phyloP scores from a whole-genome alignment of 495 filamentous ascomycete genomes.

The Daldinia loculata region DNA sequence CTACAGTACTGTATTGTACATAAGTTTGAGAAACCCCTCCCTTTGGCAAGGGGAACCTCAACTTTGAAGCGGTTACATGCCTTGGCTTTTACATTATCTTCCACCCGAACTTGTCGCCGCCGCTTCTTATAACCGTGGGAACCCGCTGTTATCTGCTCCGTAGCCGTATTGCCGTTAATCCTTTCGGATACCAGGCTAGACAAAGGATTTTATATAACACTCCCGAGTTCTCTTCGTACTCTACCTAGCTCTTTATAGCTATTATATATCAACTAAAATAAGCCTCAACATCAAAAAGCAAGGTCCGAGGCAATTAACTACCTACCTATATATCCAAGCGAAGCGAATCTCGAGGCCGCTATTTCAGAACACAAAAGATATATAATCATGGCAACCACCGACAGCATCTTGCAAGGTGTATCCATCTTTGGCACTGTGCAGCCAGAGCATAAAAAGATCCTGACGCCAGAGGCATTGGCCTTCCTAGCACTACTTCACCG shows the following conservation, averaged over 20 bases:
- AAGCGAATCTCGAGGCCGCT: slow-evolving; percentile 1
- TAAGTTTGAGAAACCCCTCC: slow-evolving; percentile 30
- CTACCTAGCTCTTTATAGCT: neutral
- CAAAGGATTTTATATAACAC: slow-evolving; percentile 32
- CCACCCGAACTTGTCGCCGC: slow-evolving; percentile 36
- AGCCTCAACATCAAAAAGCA: neutral
- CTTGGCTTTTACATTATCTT: slow-evolving; percentile 25
- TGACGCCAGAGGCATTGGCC: slow-evolving; percentile 88
- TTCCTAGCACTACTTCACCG: slow-evolving; percentile 95
- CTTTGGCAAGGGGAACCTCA: slow-evolving; percentile 17
- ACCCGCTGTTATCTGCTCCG: slow-evolving; percentile 17
- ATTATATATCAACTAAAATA: neutral
- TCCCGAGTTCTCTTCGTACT: slow-evolving; percentile 7
- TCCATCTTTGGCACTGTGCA: slow-evolving; percentile 80
- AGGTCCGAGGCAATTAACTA: neutral
- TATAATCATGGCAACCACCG: slow-evolving; percentile 71
- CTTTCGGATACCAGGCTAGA: slow-evolving; percentile 11
- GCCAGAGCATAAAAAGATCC: slow-evolving; percentile 85
- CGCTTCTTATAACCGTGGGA: slow-evolving; percentile 36
- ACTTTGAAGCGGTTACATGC: slow-evolving; percentile 27
- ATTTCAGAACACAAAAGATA: slow-evolving; percentile 1
- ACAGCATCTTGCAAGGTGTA: slow-evolving; percentile 85
- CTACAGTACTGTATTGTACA: slow-evolving; percentile 13
- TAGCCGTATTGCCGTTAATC: slow-evolving; percentile 20
- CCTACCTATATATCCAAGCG: neutral